Evolutionary conservation across 2,329 filamentous ascomycete species (phyloP), one percentile per base, ranked within the genome.

Genomic region (Sporothrix globosa): DNA sequence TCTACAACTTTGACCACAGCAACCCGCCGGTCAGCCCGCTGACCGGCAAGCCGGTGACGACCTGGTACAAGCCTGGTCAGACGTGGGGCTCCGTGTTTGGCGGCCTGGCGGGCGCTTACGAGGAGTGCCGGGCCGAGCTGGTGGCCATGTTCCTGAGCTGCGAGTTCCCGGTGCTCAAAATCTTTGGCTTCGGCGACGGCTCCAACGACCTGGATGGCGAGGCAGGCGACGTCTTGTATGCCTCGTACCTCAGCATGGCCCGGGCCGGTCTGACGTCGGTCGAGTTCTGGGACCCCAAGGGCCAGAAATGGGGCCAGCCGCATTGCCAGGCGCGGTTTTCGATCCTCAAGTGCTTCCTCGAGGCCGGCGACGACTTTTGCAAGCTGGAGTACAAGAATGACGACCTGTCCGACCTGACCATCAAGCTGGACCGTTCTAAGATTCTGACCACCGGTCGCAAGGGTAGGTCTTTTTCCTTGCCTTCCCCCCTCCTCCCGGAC

Each of bases 51-150:
- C 91, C 92, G 0, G 85, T 97, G 63, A 87, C 87, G 2, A 92
- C 91, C 1, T 97, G 91, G 90, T 98, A 98, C 83, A 97, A 96
- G 81, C 93, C 93, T 2, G 93, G 93, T 2, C 92, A 97, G 80
- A 98, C 95, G 0, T 98, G 94, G 94, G 92, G 92, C 70, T 93
- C 90, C 5, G 92, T 97, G 0, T 98, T 98, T 77, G 93, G 94
- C 34, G 88, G 91, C 72, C 88, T 96, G 73, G 93, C 94, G 50
- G 92, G 91, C 3, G 92, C 90, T 19, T 97, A 97, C 77, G 95
- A 98, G 73, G 95, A 98, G 80, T 98, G 95, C 79, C 90, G 95
- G 69, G 95, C 95, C 4, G 95, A 98, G 79, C 91, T 93, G 76
- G 94, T 97, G 13, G 95, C 94, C 67, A 97, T 97, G 93, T 90